phyloP scores from a whole-genome alignment of 192 early-diverging fungal species.

The Coemansia sp. region DNA sequence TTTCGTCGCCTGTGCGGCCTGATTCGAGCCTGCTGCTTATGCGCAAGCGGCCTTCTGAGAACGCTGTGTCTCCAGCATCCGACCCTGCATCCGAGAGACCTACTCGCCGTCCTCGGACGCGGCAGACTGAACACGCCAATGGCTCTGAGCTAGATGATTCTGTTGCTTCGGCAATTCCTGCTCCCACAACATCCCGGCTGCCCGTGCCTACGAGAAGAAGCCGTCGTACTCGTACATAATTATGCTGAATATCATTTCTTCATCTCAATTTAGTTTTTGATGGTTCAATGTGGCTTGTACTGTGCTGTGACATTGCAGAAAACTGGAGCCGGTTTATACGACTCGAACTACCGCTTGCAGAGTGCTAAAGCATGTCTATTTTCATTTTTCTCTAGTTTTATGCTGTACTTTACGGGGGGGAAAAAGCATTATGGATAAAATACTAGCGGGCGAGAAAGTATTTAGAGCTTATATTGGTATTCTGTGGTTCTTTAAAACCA shows the following conservation, averaged over 20 bases:
- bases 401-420: too few relatives aligned
- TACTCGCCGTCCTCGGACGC: constrained; percentile 13
- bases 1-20: constrained; percentile 5
- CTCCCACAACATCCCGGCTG: constrained; percentile 11
- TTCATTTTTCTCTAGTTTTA: too few relatives aligned
- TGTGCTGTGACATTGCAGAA: too few relatives aligned
- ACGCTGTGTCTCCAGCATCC: constrained; percentile 4
- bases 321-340: too few relatives aligned
- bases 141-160: background rate
- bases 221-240: background rate
- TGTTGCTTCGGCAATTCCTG: constrained; percentile 11
- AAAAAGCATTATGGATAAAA: background rate
- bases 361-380: too few relatives aligned
- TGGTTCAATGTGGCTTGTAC: too few relatives aligned
- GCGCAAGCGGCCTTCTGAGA: constrained; percentile 37
- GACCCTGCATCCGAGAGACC: constrained; percentile 13
- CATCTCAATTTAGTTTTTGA: background rate
- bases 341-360: too few relatives aligned
- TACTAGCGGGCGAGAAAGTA: constrained; percentile 12
- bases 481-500: constrained; percentile 17
- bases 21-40: constrained; percentile 1
- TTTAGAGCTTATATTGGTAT: constrained; percentile 28
- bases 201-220: constrained; percentile 12
- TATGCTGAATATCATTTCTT: too few relatives aligned
- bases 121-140: background rate